Evolutionary conservation across 441 rosid genomes (phyloP).

Genomic region (Jatropha multifida): DNA sequence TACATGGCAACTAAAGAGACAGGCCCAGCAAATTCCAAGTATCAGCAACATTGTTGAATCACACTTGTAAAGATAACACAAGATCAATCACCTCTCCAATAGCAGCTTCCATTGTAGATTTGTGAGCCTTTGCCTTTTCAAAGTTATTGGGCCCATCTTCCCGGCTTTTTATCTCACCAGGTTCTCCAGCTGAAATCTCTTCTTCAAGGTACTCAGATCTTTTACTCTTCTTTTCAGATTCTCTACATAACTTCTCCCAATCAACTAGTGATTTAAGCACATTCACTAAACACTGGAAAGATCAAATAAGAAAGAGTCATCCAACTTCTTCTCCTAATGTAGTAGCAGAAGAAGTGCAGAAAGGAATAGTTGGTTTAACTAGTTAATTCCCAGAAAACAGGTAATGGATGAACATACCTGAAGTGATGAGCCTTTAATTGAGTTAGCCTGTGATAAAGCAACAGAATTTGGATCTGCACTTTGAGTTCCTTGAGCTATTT

Average conservation of each 20-base stretch:
- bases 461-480: constrained; percentile 82
- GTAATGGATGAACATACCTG: constrained; percentile 60
- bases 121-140: constrained; percentile 99
- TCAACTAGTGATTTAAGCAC: constrained; percentile 95
- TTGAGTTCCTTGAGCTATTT: constrained; percentile 94
- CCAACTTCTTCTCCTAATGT: constrained; percentile 25
- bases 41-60: background rate
- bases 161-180: constrained; percentile 51
- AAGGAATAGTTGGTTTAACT: constrained; percentile 4
- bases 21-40: background rate
- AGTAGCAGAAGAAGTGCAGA: constrained; percentile 18
- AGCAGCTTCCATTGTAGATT: constrained; percentile 96
- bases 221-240: constrained; percentile 44
- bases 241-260: constrained; percentile 85
- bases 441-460: constrained; percentile 70
- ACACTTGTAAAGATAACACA: constrained; percentile 5
- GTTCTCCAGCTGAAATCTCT: constrained; percentile 50
- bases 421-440: constrained; percentile 87
- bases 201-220: constrained; percentile 46
- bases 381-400: constrained; percentile 19
- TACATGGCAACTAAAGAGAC: background rate
- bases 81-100: constrained; percentile 67
- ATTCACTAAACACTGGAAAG: constrained; percentile 83
- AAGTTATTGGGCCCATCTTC: constrained; percentile 81
- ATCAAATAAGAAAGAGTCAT: constrained; percentile 33